Percentiles rank a stretch among this genome's conserved stretches.
Evolutionary conservation across 2,329 filamentous ascomycete species (phyloP).

Genomic region (Chalaropsis thielavioides): DNA sequence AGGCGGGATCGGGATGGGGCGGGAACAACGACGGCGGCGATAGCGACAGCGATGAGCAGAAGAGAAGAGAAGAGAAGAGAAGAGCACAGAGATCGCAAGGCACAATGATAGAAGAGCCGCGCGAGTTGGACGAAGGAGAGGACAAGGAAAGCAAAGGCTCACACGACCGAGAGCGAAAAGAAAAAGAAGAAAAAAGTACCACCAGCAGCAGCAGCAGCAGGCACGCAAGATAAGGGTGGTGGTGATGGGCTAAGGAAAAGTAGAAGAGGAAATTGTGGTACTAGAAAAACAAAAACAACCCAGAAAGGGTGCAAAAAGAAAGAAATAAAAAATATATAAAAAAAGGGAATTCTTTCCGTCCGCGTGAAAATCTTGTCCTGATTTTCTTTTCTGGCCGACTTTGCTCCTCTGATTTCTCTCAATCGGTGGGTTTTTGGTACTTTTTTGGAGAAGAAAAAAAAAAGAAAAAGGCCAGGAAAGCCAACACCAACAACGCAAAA

Average conservation of each 20-base stretch:
- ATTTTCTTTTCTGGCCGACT: too few species aligned
- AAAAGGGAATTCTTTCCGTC: too few species aligned
- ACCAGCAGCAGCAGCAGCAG: not conserved
- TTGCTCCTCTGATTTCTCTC: too few species aligned
- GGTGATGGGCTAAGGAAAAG: too few species aligned
- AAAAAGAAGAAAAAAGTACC: constrained; percentile 4
- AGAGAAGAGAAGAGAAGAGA: not conserved
- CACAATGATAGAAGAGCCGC: not conserved
- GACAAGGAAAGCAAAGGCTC: not conserved
- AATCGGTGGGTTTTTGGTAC: too few species aligned
- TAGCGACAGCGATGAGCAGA: not conserved
- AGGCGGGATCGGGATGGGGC: not conserved
- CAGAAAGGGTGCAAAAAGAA: not conserved
- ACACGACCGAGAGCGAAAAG: not conserved
- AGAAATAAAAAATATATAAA: not conserved
- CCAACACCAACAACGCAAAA: not conserved
- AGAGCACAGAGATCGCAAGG: not conserved
- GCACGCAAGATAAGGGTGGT: not conserved
- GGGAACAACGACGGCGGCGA: not conserved
- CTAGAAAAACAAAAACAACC: not conserved
- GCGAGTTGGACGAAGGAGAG: not conserved
- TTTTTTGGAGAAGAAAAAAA: too few species aligned
- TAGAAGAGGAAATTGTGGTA: not conserved
- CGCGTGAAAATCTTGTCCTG: too few species aligned
- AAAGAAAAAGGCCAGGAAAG: not conserved